These are phyloP conservation scores for Mortierella sp. DNA, from an alignment of 371 early-diverging fungal genomes.

Conservation along the genomic window DNA sequence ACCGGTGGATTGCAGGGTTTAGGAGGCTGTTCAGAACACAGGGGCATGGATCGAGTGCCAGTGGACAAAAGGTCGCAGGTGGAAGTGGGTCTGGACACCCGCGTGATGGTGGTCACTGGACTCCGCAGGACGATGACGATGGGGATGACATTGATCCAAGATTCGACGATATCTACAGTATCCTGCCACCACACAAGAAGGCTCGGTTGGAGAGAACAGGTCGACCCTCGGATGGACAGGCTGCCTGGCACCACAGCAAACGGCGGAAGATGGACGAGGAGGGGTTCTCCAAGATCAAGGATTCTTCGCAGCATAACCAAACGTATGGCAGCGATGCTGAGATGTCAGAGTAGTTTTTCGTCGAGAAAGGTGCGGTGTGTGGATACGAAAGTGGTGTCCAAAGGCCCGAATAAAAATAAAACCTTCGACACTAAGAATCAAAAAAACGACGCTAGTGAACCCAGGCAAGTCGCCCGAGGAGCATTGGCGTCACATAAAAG, in stretches of 20 bases:
- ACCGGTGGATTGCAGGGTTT: slow-evolving; percentile 55
- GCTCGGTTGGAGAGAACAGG: slow-evolving; percentile 48
- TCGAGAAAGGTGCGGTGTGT: not conserved
- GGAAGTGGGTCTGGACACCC: not conserved
- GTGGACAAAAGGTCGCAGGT: not conserved
- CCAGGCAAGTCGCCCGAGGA: slow-evolving; percentile 4
- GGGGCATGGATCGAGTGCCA: not conserved
- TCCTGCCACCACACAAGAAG: slow-evolving; percentile 48
- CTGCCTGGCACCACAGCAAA: slow-evolving; percentile 53
- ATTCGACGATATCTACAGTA: slow-evolving; percentile 56
- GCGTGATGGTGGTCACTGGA: not conserved
- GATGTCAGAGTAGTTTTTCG: slow-evolving; percentile 38
- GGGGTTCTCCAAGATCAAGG: slow-evolving; percentile 38
- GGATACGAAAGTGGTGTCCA: not conserved
- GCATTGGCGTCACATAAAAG: not conserved
- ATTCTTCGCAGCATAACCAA: slow-evolving; percentile 11
- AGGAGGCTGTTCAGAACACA: slow-evolving; percentile 42
- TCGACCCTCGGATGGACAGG: slow-evolving; percentile 44
- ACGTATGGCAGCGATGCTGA: slow-evolving; percentile 38
- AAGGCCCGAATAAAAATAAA: not conserved
- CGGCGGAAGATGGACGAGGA: slow-evolving; percentile 39
- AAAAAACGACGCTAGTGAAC: not conserved
- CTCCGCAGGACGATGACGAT: slow-evolving; percentile 13
- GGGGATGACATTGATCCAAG: slow-evolving; percentile 40
- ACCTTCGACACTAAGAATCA: not conserved